Evolutionary conservation across 768 basidiomycete genomes (phyloP).

Genomic region (Termitomyces sp.): DNA sequence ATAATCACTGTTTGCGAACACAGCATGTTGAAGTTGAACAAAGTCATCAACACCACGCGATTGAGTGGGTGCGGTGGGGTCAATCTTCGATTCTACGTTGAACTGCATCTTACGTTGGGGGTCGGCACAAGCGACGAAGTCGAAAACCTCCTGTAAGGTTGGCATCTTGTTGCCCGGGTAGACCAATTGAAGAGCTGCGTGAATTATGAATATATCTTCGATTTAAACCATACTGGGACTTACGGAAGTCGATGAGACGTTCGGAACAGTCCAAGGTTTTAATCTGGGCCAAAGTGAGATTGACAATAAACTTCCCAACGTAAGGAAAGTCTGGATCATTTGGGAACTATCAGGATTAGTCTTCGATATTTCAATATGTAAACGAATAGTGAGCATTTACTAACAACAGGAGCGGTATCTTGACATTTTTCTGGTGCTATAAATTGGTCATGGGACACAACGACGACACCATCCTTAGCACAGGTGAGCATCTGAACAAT

Average conservation of each 20-base stretch:
- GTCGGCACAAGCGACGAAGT: constrained; percentile 73
- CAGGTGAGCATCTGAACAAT: not conserved
- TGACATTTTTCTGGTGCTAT: constrained; percentile 62
- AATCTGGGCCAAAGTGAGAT: constrained; percentile 75
- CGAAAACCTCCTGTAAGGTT: constrained; percentile 71
- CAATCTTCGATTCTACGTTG: constrained; percentile 81
- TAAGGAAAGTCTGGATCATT: constrained; percentile 67
- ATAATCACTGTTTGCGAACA: constrained; percentile 60
- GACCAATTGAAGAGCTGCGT: constrained; percentile 54
- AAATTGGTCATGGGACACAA: constrained; percentile 80
- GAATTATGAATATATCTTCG: not conserved
- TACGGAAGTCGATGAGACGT: constrained; percentile 57
- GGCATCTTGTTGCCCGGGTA: constrained; percentile 72
- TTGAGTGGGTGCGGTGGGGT: constrained; percentile 45
- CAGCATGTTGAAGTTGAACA: constrained; percentile 55
- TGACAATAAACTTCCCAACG: constrained; percentile 73
- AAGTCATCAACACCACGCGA: constrained; percentile 60
- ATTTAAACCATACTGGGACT: constrained; percentile 18
- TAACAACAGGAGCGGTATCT: constrained; percentile 64
- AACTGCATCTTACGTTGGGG: constrained; percentile 56
- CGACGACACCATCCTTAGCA: constrained; percentile 64
- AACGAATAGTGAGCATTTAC: not conserved
- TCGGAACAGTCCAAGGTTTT: constrained; percentile 78
- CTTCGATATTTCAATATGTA: constrained; percentile 11
- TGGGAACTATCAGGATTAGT: constrained; percentile 34